Evolutionary conservation across 2,329 filamentous ascomycete species (phyloP).

Genomic region (Pseudogymnoascus sp.): DNA sequence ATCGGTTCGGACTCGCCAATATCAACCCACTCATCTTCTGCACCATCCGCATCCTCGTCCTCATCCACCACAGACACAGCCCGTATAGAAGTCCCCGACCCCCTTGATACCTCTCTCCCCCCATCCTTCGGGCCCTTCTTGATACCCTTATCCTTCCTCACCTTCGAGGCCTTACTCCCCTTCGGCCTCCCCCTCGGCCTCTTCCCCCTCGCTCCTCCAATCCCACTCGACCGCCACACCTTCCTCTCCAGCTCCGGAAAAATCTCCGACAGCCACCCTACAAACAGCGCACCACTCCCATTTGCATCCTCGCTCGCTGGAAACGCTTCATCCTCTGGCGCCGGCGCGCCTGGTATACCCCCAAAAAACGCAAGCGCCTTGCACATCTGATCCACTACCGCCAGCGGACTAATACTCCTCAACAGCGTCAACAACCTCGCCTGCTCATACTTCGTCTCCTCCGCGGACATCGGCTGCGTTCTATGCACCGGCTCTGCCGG

Average conservation of each 20-base stretch:
- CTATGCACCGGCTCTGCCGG: slow-evolving; percentile 14
- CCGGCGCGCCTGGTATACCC: slow-evolving; percentile 47
- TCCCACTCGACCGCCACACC: slow-evolving; percentile 17
- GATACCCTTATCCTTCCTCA: slow-evolving; percentile 40
- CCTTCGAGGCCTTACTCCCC: slow-evolving; percentile 44
- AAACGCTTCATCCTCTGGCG: slow-evolving; percentile 42
- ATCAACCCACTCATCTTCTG: slow-evolving; percentile 40
- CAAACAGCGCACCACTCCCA: slow-evolving; percentile 48
- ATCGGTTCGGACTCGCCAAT: slow-evolving; percentile 23
- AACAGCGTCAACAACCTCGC: slow-evolving; percentile 50
- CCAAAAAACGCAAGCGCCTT: slow-evolving; percentile 57
- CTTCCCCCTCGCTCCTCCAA: slow-evolving; percentile 35
- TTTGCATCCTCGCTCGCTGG: slow-evolving; percentile 49
- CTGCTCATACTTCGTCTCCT: slow-evolving; percentile 51
- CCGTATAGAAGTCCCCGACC: background rate
- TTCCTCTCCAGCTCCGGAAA: slow-evolving; percentile 38
- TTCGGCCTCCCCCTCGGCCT: slow-evolving; percentile 47
- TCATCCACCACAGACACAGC: background rate
- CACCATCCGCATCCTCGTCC: slow-evolving; percentile 9
- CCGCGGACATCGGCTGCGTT: slow-evolving; percentile 31
- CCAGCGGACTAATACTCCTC: slow-evolving; percentile 44
- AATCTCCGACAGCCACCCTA: slow-evolving; percentile 56
- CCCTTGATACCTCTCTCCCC: background rate
- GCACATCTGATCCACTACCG: slow-evolving; percentile 55
- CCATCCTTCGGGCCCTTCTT: slow-evolving; percentile 35